phyloP scores from a whole-genome alignment of 116 monocot species.

The Posidonia oceanica region DNA sequence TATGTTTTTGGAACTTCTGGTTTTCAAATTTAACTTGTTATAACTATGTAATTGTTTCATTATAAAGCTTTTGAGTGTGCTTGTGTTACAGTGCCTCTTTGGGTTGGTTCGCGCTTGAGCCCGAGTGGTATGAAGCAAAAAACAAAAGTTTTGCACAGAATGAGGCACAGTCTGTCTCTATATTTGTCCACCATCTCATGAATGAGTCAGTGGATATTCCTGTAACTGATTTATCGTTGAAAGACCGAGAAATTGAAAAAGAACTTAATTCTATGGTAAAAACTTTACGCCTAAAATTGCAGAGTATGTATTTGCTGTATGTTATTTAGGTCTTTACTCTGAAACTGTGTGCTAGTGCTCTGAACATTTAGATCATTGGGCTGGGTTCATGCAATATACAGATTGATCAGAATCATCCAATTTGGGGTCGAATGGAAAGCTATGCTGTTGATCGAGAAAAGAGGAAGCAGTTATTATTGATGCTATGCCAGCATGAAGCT shows the following conservation, averaged over 20 bases:
- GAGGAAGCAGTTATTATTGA: conserved; percentile 71
- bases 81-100: conserved; percentile 56
- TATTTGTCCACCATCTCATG: conserved; percentile 73
- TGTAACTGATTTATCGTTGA: conserved; percentile 41
- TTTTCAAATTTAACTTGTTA: no score
- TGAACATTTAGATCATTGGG: not conserved
- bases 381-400: conserved; percentile 14
- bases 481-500: conserved; percentile 93
- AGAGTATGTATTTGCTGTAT: not conserved
- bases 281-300: not conserved
- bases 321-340: not conserved
- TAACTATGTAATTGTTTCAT: no score
- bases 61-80: no score
- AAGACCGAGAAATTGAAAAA: conserved; percentile 35
- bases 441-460: conserved; percentile 70
- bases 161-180: conserved; percentile 91
- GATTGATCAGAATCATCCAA: conserved; percentile 65
- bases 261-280: conserved; percentile 52
- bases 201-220: conserved; percentile 40
- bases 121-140: conserved; percentile 90
- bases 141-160: conserved; percentile 77
- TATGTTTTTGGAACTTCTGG: no score
- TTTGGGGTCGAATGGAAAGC: conserved; percentile 88
- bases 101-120: conserved; percentile 90
- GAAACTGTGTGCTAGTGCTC: not conserved